Evolutionary conservation across 1,139 yeast genomes (phyloP).

Genomic region (Ogataea hybrid): DNA sequence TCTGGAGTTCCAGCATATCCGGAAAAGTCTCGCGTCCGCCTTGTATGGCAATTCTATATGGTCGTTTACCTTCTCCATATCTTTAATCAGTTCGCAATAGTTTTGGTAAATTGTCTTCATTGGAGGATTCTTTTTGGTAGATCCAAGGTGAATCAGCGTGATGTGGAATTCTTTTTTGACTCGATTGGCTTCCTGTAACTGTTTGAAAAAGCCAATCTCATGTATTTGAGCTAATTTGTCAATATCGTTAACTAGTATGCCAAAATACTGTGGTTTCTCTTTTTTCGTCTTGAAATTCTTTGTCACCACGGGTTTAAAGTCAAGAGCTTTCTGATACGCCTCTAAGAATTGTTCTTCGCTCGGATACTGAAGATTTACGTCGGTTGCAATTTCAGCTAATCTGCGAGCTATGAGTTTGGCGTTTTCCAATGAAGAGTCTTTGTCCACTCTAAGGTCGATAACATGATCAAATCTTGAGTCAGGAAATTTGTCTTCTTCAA

Average conservation of each 20-base stretch:
- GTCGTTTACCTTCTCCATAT: constrained; percentile 2
- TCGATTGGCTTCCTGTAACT: constrained; percentile 37
- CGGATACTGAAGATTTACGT: constrained; percentile 45
- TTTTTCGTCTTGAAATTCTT: constrained; percentile 35
- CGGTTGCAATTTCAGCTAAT: constrained; percentile 45
- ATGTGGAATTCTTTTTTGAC: constrained; percentile 69
- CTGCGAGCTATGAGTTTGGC: constrained; percentile 43
- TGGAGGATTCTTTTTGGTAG: constrained; percentile 33
- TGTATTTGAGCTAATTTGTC: constrained; percentile 1
- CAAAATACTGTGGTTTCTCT: constrained; percentile 40
- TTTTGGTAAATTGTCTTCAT: constrained; percentile 20
- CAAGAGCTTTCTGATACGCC: constrained; percentile 50
- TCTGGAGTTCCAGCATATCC: constrained; percentile 49
- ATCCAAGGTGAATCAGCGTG: constrained; percentile 63
- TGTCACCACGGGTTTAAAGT: constrained; percentile 48
- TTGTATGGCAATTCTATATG: constrained; percentile 14
- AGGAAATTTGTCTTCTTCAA: constrained; percentile 47
- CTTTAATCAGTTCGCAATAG: constrained; percentile 15
- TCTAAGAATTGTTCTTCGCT: constrained; percentile 36
- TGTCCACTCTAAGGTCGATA: constrained; percentile 50
- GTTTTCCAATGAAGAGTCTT: constrained; percentile 53
- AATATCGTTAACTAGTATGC: constrained; percentile 29
- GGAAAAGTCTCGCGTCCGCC: constrained; percentile 42
- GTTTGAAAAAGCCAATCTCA: constrained; percentile 15
- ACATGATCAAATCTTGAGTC: constrained; percentile 67